These are phyloP conservation scores for Jackrogersella multiformis DNA, from an alignment of 495 filamentous ascomycete species.

Conservation along the genomic window DNA sequence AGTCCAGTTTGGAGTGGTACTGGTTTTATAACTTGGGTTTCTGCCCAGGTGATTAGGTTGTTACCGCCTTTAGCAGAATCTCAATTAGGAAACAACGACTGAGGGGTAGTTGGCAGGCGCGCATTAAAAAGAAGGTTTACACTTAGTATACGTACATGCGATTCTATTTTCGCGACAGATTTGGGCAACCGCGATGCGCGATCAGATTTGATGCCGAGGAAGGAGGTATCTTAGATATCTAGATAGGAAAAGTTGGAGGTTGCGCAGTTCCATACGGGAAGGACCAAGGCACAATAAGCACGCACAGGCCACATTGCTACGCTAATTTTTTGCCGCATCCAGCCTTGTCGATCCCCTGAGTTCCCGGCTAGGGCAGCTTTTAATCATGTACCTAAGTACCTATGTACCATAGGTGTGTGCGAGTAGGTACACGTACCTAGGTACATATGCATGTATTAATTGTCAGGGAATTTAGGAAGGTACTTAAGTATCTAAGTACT, in stretches of 20 bases:
- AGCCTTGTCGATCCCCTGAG: slow-evolving; percentile 31
- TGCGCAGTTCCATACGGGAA: slow-evolving; percentile 24
- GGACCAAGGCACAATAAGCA: slow-evolving; percentile 16
- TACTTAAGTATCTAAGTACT: slow-evolving; percentile 4
- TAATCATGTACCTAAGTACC: background rate
- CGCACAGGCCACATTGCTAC: slow-evolving; percentile 28
- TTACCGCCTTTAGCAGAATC: slow-evolving; percentile 3
- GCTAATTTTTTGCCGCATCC: slow-evolving; percentile 37
- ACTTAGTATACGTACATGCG: slow-evolving; percentile 23
- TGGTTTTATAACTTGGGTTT: background rate
- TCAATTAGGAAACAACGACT: background rate
- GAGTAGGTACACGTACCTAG: too few species aligned
- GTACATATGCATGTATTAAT: background rate
- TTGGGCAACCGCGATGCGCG: slow-evolving; percentile 23
- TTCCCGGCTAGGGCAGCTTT: background rate
- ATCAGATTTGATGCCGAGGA: slow-evolving; percentile 26
- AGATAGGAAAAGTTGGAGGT: slow-evolving; percentile 41
- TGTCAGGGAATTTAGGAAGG: too few species aligned
- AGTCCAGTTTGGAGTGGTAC: background rate
- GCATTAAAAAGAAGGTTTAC: background rate
- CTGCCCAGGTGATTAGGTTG: background rate
- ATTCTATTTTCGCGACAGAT: slow-evolving; percentile 6
- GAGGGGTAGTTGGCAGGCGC: background rate
- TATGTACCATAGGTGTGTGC: too few species aligned
- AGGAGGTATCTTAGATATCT: slow-evolving; percentile 25